Evolutionary conservation across 768 basidiomycete species (phyloP), one percentile per base, ranked within the genome.

Genomic region (Lactarius hatsudake): DNA sequence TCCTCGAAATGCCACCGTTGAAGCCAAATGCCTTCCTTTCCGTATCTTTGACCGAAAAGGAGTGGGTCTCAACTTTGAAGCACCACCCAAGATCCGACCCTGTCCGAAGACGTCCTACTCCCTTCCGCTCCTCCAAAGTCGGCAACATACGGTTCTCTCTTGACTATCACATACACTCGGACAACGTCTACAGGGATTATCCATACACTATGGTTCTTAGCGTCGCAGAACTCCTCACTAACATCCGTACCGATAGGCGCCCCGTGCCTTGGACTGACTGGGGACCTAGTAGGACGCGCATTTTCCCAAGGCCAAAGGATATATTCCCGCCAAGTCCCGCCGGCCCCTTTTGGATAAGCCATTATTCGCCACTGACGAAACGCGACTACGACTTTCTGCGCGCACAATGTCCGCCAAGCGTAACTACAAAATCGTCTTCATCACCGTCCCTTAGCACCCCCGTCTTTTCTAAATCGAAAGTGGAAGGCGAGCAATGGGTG

Each of bases 41-140:
- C 48, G 62, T 59, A 30, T 62, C 61, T 26, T 28, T 12, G 5
- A 45, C 56, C 40, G 40, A 59, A 18, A 59, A 54, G 26, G 62
- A 67, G 30, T 67, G 66, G 62, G 51, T 67, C 30, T 40, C 61
- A 38, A 66, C 65, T 17, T 38, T 23, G 2, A 23, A n/a, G 30
- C 56, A 30, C 6, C 10, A 15, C 23, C n/a, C 56, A 5, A 61
- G 12, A 20, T 40, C 54, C 43, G 30, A 61, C 23, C 12, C 2
- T 38, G 13, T 38, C 9, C 61, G 56, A 18, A 62, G 34, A 32
- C 61, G 56, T n/a, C 10, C 40, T 38, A 26, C 36, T 3, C 65
- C 61, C n/a, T 66, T 66, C 61, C 61, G 61, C 34, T 66, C 65
- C 43, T 66, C 65, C 55, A 62, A 51, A 51, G 65, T 66, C 2